These are phyloP conservation scores for Solioccasus polychromus DNA, from an alignment of 768 basidiomycete genomes.

Conservation along the genomic window DNA sequence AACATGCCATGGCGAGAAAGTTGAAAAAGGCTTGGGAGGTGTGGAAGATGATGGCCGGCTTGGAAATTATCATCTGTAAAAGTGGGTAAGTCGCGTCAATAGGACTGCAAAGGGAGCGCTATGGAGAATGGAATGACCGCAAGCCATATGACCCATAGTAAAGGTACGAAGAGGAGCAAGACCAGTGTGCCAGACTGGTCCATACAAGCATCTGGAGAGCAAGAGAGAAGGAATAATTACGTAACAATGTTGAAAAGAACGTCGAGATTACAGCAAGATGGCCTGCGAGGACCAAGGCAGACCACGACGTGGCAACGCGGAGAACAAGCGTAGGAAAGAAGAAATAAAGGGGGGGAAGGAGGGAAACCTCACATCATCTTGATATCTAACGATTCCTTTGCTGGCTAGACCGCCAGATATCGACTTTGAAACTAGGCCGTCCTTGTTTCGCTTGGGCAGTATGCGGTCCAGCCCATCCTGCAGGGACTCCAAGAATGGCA, in stretches of 20 bases:
- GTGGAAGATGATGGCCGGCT: slow-evolving; percentile 76
- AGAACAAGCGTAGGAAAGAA: background rate
- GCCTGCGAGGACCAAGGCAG: slow-evolving; percentile 8
- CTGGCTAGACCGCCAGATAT: slow-evolving; percentile 55
- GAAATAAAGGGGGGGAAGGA: background rate
- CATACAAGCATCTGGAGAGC: slow-evolving; percentile 34
- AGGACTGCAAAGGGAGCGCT: slow-evolving; percentile 1
- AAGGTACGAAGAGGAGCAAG: slow-evolving; percentile 64
- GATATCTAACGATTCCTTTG: slow-evolving; percentile 57
- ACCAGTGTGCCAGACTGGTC: slow-evolving; percentile 48
- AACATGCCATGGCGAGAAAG: slow-evolving; percentile 89
- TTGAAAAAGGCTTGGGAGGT: slow-evolving; percentile 85
- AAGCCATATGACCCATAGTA: slow-evolving; percentile 64
- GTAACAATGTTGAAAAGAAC: slow-evolving; percentile 25
- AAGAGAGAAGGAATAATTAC: slow-evolving; percentile 29
- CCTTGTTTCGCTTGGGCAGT: slow-evolving; percentile 21
- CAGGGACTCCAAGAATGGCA: slow-evolving; percentile 29
- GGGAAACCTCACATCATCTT: slow-evolving; percentile 65
- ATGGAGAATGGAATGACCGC: slow-evolving; percentile 48
- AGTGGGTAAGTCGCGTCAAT: slow-evolving; percentile 15
- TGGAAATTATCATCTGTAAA: slow-evolving; percentile 80
- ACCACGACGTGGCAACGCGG: slow-evolving; percentile 14
- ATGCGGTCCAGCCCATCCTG: slow-evolving; percentile 32
- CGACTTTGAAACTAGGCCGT: slow-evolving; percentile 29
- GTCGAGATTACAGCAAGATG: slow-evolving; percentile 25